Evolutionary conservation across 2,329 filamentous ascomycete species (phyloP).

Genomic region (Didymella glomerata): DNA sequence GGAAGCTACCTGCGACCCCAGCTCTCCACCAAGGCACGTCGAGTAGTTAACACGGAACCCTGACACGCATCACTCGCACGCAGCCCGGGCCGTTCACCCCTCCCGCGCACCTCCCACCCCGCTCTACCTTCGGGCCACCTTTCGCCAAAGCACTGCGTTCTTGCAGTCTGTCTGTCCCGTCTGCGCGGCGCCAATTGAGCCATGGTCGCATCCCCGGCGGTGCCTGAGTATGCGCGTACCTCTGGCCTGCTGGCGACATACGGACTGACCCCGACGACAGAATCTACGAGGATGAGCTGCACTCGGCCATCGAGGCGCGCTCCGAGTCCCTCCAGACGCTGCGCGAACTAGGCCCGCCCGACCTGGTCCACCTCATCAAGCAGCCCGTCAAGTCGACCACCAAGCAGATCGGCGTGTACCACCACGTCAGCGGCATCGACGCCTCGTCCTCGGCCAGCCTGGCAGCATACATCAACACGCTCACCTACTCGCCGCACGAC

Average conservation of each 20-base stretch:
- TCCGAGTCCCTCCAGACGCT: conserved; percentile 86
- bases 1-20: conserved; percentile 30
- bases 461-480: conserved; percentile 96
- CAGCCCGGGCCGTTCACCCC: conserved; percentile 17
- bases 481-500: conserved; percentile 88
- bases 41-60: conserved; percentile 25
- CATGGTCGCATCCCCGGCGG: conserved; percentile 55
- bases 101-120: conserved; percentile 7
- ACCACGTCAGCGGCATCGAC: conserved; percentile 97
- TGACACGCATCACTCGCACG: conserved; percentile 24
- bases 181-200: conserved; percentile 40
- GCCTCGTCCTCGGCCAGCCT: conserved; percentile 96
- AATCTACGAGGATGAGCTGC: conserved; percentile 90
- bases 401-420: conserved; percentile 83
- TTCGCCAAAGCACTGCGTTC: background rate
- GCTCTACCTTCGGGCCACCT: conserved; percentile 16
- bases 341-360: conserved; percentile 92
- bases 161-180: background rate
- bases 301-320: conserved; percentile 90
- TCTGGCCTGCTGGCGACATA: conserved; percentile 8
- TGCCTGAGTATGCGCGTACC: conserved; percentile 52
- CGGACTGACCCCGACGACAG: conserved; percentile 58
- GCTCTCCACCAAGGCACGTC: conserved; percentile 24
- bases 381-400: conserved; percentile 66
- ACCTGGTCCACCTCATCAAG: conserved; percentile 94